Conservation (phyloP, 371 early-diverging fungal genomes). For the Rhizopus delemar region DNA sequence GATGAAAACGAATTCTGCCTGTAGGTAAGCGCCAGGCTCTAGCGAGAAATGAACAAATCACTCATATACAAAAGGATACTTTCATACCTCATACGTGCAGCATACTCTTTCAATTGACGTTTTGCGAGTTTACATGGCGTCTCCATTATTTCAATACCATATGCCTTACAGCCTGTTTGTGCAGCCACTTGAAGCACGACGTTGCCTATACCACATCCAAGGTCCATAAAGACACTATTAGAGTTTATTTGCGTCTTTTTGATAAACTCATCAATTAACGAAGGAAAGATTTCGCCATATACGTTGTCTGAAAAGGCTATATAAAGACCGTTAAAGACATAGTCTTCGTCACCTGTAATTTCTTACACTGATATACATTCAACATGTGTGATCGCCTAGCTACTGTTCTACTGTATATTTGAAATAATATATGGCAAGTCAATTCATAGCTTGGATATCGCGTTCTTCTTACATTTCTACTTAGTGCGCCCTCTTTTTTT, state of each 20-base stretch:
- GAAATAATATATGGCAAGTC: slow-evolving; percentile 79
- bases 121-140: slow-evolving; percentile 81
- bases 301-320: slow-evolving; percentile 90
- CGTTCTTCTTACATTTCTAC: slow-evolving; percentile 33
- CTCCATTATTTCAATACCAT: slow-evolving; percentile 93
- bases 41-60: slow-evolving; percentile 1
- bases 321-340: not conserved
- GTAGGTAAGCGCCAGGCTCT: slow-evolving; percentile 60
- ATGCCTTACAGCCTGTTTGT: slow-evolving; percentile 78
- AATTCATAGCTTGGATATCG: slow-evolving; percentile 60
- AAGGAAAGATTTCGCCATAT: slow-evolving; percentile 92
- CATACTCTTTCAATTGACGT: slow-evolving; percentile 81
- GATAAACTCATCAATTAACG: slow-evolving; percentile 83
- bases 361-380: slow-evolving; percentile 71
- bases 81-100: slow-evolving; percentile 71
- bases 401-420: slow-evolving; percentile 83
- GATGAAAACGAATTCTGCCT: slow-evolving; percentile 61
- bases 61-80: not conserved
- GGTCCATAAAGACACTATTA: slow-evolving; percentile 82
- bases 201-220: slow-evolving; percentile 95
- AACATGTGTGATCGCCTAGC: slow-evolving; percentile 78
- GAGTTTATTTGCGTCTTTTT: slow-evolving; percentile 64
- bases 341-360: not conserved
- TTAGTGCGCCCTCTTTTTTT: slow-evolving; percentile 35
- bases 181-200: slow-evolving; percentile 94